Conservation (phyloP, 2,329 filamentous ascomycete genomes). For the Colletotrichum sp. region DNA sequence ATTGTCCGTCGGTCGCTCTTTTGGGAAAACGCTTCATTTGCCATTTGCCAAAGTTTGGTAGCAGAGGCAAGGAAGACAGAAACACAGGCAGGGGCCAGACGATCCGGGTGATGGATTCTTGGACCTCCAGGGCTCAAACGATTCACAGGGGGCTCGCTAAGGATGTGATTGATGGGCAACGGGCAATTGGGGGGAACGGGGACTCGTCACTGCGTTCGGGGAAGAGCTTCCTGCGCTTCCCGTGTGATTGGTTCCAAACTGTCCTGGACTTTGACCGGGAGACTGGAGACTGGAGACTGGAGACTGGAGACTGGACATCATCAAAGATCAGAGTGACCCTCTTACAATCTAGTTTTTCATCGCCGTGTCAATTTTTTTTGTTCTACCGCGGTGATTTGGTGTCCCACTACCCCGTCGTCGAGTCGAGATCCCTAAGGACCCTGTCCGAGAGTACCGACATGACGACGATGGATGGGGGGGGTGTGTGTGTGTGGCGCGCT, state of each 20-base stretch:
- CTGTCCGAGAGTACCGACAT: neutral
- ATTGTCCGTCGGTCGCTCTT: neutral
- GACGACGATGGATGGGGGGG: neutral
- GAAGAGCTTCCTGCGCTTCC: neutral
- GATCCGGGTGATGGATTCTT: neutral
- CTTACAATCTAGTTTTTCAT: neutral
- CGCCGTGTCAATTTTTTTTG: neutral
- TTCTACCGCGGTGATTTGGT: neutral
- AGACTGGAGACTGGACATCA: no score
- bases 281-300: neutral
- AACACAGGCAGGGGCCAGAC: neutral
- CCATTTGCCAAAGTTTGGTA: neutral
- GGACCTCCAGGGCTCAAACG: neutral
- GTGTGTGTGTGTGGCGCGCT: neutral
- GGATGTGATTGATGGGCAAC: conserved; percentile 8
- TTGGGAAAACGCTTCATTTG: conserved; percentile 13
- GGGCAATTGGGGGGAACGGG: neutral
- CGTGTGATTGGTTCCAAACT: neutral
- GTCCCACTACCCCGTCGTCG: neutral
- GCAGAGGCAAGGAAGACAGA: neutral
- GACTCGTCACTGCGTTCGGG: neutral
- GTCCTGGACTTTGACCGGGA: neutral
- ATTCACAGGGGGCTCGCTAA: neutral
- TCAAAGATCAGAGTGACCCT: neutral
- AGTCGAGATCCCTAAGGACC: neutral